These are phyloP conservation scores for Flammula alnicola DNA, from an alignment of 1,284 basidiomycete species.

Conservation along the genomic window DNA sequence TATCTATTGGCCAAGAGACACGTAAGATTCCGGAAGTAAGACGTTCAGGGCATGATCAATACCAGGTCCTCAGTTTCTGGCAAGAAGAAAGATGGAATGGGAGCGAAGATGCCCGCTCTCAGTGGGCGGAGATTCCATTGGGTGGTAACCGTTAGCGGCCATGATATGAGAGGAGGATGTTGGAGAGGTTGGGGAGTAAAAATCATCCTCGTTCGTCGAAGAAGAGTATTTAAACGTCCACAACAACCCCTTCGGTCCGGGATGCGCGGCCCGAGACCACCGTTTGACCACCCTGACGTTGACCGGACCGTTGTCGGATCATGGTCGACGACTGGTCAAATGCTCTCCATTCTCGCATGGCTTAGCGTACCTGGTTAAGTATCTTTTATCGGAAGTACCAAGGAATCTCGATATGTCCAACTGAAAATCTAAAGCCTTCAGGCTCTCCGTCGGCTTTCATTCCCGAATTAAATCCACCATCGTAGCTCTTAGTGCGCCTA, in stretches of 20 bases:
- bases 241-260: slow-evolving; percentile 30
- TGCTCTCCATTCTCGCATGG: slow-evolving; percentile 9
- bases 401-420: neutral
- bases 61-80: slow-evolving; percentile 84
- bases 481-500: neutral
- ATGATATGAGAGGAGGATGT: slow-evolving; percentile 32
- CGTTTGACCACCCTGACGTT: slow-evolving; percentile 22
- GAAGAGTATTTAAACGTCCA: slow-evolving; percentile 21
- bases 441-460: slow-evolving; percentile 1
- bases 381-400: slow-evolving; percentile 5
- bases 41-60: slow-evolving; percentile 29
- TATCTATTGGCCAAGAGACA: slow-evolving; percentile 57
- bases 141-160: slow-evolving; percentile 44
- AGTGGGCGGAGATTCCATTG: slow-evolving; percentile 56
- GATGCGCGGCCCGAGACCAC: slow-evolving; percentile 34
- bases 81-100: slow-evolving; percentile 86
- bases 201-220: slow-evolving; percentile 12
- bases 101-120: slow-evolving; percentile 81
- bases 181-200: slow-evolving; percentile 17
- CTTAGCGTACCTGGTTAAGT: slow-evolving; percentile 2
- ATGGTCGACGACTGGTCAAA: slow-evolving; percentile 21
- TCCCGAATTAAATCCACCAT: neutral
- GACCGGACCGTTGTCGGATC: slow-evolving; percentile 37
- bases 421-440: neutral
- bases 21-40: slow-evolving; percentile 12